Evolutionary conservation across 169 alveolate species (phyloP), one percentile per base, ranked within the genome.

Genomic region (Toxoplasma gondii): DNA sequence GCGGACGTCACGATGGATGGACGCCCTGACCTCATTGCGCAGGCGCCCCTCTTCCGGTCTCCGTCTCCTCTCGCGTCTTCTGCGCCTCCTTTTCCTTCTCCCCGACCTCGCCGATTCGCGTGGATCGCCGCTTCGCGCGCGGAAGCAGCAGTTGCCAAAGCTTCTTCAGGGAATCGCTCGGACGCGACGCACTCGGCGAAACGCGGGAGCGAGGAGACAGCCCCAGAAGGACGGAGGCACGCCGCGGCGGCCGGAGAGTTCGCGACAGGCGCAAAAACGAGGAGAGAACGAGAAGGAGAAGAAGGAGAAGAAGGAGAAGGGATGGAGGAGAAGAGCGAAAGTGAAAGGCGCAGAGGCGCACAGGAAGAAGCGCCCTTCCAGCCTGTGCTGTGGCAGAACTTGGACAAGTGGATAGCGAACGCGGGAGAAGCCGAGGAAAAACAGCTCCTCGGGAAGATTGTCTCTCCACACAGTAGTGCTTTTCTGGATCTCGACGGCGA

Each of bases 381-480:
- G 36, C 90, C 90, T 17, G 67, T 82, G 38, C 41, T 82, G 41
- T 82, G 90, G 90, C 19, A 41, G 38, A 36, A 39, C 38, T 49
- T 82, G 41, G 41, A 27, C 17, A 24, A 19, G 67, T 82, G 67
- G 69, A 31, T 82, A 12, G 93, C 67, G 54, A 44, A 54, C 29
- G 74, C 93, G 54, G 93, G 64, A 69, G 87, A 54, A 70, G 93
- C 74, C 45, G 88, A 74, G 64, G 44, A 91, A 41, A 41, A 91
- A 44, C 36, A 74, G 38, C 41, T 2, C 31, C 39, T 49, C 49
- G 82, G 45, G 49, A 41, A 27, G 27, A 91, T 91, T 39, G 69
- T 80, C 58, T 54, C 82, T 34, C 94, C 94, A 0, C 94, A 91
- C 81, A 91, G 94, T 81, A 91, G 94, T 54, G 94, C 94, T n/a